Percentiles rank a stretch among this genome's conserved stretches.
These are phyloP conservation scores for Sisymbrium irio DNA, from an alignment of 345 rosid genomes.

Conservation along the genomic window DNA sequence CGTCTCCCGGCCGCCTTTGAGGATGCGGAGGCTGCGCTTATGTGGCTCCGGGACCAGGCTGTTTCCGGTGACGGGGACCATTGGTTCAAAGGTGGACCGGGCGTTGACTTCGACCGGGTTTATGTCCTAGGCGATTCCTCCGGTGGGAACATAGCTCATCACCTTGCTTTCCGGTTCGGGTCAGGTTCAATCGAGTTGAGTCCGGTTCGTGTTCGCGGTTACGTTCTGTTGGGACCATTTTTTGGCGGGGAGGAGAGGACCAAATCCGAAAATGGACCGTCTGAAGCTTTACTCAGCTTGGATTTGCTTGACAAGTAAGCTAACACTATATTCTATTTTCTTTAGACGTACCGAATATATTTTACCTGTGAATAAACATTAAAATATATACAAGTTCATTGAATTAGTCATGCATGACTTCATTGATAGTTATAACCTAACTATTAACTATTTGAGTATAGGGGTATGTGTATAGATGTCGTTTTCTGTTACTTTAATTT, in stretches of 20 bases:
- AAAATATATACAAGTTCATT: not conserved
- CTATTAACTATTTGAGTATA: not conserved
- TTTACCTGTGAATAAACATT: constrained; percentile 5
- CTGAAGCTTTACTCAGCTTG: constrained; percentile 55
- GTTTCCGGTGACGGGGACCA: constrained; percentile 33
- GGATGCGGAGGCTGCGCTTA: constrained; percentile 44
- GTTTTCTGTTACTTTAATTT: constrained; percentile 29
- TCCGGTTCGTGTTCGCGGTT: constrained; percentile 73
- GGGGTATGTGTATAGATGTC: not conserved
- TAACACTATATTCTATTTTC: constrained; percentile 16
- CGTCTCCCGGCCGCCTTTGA: constrained; percentile 78
- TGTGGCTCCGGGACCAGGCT: constrained; percentile 55
- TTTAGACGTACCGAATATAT: constrained; percentile 6
- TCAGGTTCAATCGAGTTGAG: constrained; percentile 38
- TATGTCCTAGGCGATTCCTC: constrained; percentile 81
- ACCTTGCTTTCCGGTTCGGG: constrained; percentile 58
- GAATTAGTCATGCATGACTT: constrained; percentile 25
- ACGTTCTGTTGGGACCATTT: constrained; percentile 76
- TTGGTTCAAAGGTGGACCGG: constrained; percentile 38
- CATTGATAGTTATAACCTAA: constrained; percentile 13
- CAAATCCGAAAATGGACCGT: constrained; percentile 69
- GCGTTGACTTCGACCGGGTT: constrained; percentile 59
- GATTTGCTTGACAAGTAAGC: constrained; percentile 75
- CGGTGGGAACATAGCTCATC: constrained; percentile 88
- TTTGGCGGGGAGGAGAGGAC: constrained; percentile 81